Conservation (phyloP, 2,329 filamentous ascomycete species). For the Amauroascus verrucosus region DNA sequence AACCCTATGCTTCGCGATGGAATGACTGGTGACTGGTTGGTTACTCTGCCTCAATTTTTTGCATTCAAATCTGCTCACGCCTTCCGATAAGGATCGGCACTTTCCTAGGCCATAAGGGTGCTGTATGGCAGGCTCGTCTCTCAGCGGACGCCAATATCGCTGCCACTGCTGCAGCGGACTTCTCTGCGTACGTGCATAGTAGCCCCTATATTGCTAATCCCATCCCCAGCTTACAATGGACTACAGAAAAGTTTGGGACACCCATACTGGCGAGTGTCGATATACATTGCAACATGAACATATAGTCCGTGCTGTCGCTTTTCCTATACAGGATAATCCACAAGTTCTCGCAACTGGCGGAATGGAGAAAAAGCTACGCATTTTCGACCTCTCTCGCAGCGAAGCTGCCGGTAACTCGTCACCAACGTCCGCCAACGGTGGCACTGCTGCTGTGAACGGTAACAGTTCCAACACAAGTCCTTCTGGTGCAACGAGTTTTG, state of each 20-base stretch:
- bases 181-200: slow-evolving; percentile 62
- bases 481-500: slow-evolving; percentile 55
- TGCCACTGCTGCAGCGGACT: slow-evolving; percentile 90
- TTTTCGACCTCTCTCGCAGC: slow-evolving; percentile 71
- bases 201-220: neutral
- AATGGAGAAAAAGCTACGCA: slow-evolving; percentile 89
- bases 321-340: slow-evolving; percentile 69
- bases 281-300: slow-evolving; percentile 84
- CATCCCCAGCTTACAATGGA: slow-evolving; percentile 11
- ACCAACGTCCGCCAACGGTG: slow-evolving; percentile 29
- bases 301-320: slow-evolving; percentile 88
- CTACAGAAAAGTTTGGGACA: slow-evolving; percentile 88
- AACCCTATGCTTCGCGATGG: slow-evolving; percentile 98
- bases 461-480: slow-evolving; percentile 27
- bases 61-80: neutral
- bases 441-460: slow-evolving; percentile 24
- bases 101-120: slow-evolving; percentile 95
- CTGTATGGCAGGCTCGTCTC: slow-evolving; percentile 89
- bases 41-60: neutral
- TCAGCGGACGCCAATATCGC: slow-evolving; percentile 80
- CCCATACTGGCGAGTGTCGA: slow-evolving; percentile 80
- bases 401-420: slow-evolving; percentile 30
- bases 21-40: slow-evolving; percentile 82
- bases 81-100: slow-evolving; percentile 65
- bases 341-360: slow-evolving; percentile 81